phyloP scores from a whole-genome alignment of 441 rosid genomes.

The Syzygium syzygioides region DNA sequence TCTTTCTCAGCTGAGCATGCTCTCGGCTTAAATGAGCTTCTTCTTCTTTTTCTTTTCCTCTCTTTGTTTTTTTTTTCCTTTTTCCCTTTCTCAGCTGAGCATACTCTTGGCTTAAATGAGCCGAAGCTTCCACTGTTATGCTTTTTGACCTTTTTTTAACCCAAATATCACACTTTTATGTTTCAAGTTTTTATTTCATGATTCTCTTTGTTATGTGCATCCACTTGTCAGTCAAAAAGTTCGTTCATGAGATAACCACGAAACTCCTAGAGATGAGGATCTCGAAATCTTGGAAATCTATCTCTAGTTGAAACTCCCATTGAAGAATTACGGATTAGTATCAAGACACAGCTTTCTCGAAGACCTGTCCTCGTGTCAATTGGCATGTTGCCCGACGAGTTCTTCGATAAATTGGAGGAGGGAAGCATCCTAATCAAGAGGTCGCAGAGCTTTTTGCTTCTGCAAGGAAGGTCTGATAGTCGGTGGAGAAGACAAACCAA shows the following conservation, averaged over 20 bases:
- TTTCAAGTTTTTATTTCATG: background rate
- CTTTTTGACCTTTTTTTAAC: too few species aligned
- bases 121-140: too few species aligned
- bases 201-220: background rate
- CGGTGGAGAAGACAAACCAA: background rate
- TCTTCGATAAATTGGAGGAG: constrained; percentile 6
- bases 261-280: constrained; percentile 11
- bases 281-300: constrained; percentile 2
- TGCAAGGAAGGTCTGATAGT: background rate
- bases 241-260: background rate
- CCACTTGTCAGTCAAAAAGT: background rate
- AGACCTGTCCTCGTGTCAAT: background rate
- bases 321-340: background rate
- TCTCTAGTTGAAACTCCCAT: constrained; percentile 2
- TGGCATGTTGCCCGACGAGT: background rate
- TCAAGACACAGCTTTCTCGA: constrained; percentile 1
- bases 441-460: background rate
- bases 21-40: too few species aligned
- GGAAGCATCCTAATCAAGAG: constrained; percentile 11
- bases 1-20: too few species aligned
- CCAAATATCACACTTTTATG: background rate
- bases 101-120: too few species aligned
- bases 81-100: too few species aligned
- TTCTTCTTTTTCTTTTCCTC: too few species aligned
- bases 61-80: too few species aligned